A percentile compares a stretch with the other conserved stretches of the same genome.
These are phyloP conservation scores for Talaromyces amestolkiae DNA, from an alignment of 2,329 filamentous ascomycete species.

Conservation along the genomic window DNA sequence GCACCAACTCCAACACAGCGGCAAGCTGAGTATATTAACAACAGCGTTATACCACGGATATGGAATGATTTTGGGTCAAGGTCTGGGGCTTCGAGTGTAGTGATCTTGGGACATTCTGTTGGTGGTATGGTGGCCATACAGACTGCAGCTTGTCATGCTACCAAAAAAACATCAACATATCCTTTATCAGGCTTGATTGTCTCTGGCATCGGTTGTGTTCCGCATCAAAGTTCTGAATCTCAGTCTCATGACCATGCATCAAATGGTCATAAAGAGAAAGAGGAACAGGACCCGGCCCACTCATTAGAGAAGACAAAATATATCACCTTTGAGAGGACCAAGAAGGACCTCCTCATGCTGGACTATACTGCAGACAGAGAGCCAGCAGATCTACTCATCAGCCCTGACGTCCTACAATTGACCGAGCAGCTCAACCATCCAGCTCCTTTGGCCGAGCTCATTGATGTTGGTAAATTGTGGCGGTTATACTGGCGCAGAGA, in stretches of 20 bases:
- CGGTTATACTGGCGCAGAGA: not conserved
- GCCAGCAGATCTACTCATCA: not conserved
- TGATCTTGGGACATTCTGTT: conserved; percentile 1
- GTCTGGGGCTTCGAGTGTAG: not conserved
- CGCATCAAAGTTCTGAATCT: not conserved
- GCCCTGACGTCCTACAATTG: not conserved
- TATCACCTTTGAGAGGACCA: not conserved
- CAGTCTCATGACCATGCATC: not conserved
- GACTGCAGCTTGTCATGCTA: not conserved
- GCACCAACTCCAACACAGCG: not conserved
- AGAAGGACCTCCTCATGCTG: not conserved
- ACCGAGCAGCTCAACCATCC: not conserved
- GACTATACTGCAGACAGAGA: not conserved
- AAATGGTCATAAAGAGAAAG: not conserved
- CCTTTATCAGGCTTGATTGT: not conserved
- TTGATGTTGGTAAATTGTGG: not conserved
- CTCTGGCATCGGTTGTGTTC: not conserved
- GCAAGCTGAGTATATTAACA: not conserved
- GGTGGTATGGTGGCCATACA: not conserved
- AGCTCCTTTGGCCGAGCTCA: not conserved
- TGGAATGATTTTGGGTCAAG: not conserved
- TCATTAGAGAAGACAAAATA: not conserved
- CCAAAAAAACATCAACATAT: not conserved
- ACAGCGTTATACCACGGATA: not conserved
- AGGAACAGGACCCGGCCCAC: not conserved